Conservation (phyloP, 2,329 filamentous ascomycete genomes). For the Fusarium sp. region DNA sequence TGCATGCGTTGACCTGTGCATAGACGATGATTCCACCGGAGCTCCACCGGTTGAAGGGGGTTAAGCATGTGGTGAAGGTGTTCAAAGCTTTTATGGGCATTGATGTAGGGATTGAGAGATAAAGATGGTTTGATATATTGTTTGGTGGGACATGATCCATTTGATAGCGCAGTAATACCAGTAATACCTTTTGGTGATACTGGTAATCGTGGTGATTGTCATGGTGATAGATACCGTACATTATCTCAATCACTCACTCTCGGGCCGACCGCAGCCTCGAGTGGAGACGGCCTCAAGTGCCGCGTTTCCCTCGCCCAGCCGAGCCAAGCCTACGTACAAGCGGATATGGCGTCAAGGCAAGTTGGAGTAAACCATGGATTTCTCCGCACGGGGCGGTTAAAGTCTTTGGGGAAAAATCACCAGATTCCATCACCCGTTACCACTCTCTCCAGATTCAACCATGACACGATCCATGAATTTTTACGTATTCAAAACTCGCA, state of each 20-base stretch:
- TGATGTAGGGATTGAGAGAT: conserved; percentile 2
- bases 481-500: conserved; percentile 28
- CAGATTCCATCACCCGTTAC: conserved; percentile 1
- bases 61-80: conserved; percentile 23
- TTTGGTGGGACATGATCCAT: background rate
- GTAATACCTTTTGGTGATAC: background rate
- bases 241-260: conserved; percentile 5
- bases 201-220: conserved; percentile 10
- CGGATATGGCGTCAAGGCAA: conserved; percentile 30
- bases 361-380: conserved; percentile 23
- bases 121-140: background rate
- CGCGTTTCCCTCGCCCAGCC: conserved; percentile 26
- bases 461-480: conserved; percentile 5
- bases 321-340: conserved; percentile 14
- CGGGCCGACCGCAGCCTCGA: conserved; percentile 27
- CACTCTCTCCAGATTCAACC: conserved; percentile 7
- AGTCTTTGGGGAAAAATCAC: conserved; percentile 26
- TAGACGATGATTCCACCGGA: conserved; percentile 10
- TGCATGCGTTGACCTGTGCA: conserved; percentile 15
- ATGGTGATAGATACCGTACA: conserved; percentile 1
- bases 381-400: conserved; percentile 21
- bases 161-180: conserved; percentile 3
- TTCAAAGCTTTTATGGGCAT: conserved; percentile 30
- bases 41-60: conserved; percentile 19
- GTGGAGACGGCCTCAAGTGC: conserved; percentile 33